Evolutionary conservation across 306 rosid genomes (phyloP).

Genomic region (Pyrus betulifolia): DNA sequence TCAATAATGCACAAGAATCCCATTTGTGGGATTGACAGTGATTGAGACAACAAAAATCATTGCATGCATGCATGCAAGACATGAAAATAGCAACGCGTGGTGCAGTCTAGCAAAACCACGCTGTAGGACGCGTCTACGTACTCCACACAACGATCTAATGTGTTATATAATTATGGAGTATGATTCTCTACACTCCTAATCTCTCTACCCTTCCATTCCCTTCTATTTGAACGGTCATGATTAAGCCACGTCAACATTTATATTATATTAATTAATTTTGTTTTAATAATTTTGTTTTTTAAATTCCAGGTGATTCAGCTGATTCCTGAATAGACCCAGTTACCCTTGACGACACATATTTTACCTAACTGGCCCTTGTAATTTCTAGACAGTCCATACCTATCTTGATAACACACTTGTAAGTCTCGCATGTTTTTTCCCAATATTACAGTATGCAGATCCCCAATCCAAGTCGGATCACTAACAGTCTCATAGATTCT

Average conservation of each 20-base stretch:
- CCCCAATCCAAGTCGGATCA: not conserved
- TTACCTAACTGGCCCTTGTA: conserved; percentile 23
- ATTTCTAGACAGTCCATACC: not conserved
- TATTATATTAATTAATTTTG: not conserved
- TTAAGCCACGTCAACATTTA: not conserved
- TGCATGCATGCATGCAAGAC: not conserved
- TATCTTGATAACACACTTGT: not conserved
- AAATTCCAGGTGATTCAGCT: conserved; percentile 11
- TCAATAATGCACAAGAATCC: not conserved
- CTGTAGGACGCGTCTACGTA: not conserved
- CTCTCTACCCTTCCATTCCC: too few species aligned
- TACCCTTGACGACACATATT: conserved; percentile 7
- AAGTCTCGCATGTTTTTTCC: not conserved
- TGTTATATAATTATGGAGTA: too few species aligned
- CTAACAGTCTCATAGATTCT: not conserved
- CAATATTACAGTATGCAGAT: not conserved
- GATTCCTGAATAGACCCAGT: not conserved
- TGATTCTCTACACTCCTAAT: too few species aligned
- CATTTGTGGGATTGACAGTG: not conserved
- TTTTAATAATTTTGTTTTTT: not conserved
- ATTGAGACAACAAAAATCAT: too few species aligned
- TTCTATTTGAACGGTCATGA: too few species aligned
- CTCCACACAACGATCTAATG: not conserved
- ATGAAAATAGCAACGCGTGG: conserved; percentile 18
- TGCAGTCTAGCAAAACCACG: conserved; percentile 3